These are phyloP conservation scores for Murraya paniculata DNA, from an alignment of 345 rosid species.

Conservation along the genomic window DNA sequence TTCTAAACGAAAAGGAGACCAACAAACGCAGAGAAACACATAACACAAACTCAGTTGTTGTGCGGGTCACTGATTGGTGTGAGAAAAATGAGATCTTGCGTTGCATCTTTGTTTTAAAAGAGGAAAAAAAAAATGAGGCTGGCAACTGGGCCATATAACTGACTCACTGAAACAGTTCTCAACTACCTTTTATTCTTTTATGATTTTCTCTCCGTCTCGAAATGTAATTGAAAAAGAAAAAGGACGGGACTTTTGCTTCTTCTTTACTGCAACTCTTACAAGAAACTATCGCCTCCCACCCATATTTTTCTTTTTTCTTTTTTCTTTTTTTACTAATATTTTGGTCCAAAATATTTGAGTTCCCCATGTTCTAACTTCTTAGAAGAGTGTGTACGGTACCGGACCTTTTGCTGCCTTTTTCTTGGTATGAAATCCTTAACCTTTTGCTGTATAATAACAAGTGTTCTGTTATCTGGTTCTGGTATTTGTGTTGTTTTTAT, in stretches of 20 bases:
- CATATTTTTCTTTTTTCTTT: background rate
- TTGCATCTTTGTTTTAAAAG: background rate
- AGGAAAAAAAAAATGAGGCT: constrained; percentile 16
- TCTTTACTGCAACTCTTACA: constrained; percentile 38
- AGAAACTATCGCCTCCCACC: constrained; percentile 10
- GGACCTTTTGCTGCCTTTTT: constrained; percentile 13
- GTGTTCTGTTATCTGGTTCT: background rate
- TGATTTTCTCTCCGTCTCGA: background rate
- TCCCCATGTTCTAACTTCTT: constrained; percentile 24
- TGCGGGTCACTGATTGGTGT: constrained; percentile 16
- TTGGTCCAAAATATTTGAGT: constrained; percentile 20
- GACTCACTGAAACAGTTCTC: constrained; percentile 20
- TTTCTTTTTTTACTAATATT: too few species aligned
- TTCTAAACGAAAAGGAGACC: background rate
- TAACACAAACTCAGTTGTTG: constrained; percentile 11
- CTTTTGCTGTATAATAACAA: background rate
- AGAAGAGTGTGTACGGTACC: constrained; percentile 8
- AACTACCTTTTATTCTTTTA: constrained; percentile 31
- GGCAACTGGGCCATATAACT: constrained; percentile 39
- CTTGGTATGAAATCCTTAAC: constrained; percentile 29
- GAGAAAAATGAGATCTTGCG: constrained; percentile 5
- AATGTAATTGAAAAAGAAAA: background rate
- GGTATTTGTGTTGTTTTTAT: constrained; percentile 8
- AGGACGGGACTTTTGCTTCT: constrained; percentile 32
- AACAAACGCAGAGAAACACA: too few species aligned